Base-by-base conservation (phyloP, 108 stramenopile genomes). In the Discostella stelligeroides region DNA sequence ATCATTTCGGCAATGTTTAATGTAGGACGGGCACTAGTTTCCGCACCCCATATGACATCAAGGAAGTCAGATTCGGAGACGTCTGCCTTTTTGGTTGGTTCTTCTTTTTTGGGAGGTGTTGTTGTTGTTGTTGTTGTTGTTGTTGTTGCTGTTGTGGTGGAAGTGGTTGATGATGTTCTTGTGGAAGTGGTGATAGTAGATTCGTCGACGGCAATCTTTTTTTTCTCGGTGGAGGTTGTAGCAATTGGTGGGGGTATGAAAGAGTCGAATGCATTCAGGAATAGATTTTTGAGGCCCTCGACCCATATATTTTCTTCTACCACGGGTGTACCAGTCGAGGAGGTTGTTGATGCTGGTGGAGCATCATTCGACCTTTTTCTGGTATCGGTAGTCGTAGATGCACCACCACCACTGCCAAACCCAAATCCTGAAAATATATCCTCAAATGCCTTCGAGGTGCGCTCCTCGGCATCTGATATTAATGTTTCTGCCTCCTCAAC, bases 1-100 rank as follows among this genome's bases (percentile, higher is more conserved):
- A 79, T 82, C 73, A 79, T 80, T 64, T 76, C 79, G 21, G 51
- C 58, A 66, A 77, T 77, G 34, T 77, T 77, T 12, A 77, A 21
- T 48, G 76, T 77, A 6, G 76, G 76, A 1, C 76, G 68, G 7
- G 76, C 69, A 2, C 68, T 70, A 2, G 76, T 77, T 38, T 77
- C 76, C 24, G 76, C 68, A 30, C 76, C 76, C 76, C 76, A 77
- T 34, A 77, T 46, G 0, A 70, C 76, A 60, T 77, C 76, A 23
- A 77, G 50, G 15, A 77, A 77, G 63, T 77, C 76, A 0, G 68
- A 70, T n/a, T 77, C 76, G 25, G 76, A 77, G 2, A 77, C 76
- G 25, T 65, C 50, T 10, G 63, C 69, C 46, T 77, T 77, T 40
- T 57, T 8, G 34, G 34, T 34, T 34, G n/a, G 61, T 50, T 58